Base-by-base conservation (phyloP, 176 grass and related monocot genomes). In the Triticum timopheevii region DNA sequence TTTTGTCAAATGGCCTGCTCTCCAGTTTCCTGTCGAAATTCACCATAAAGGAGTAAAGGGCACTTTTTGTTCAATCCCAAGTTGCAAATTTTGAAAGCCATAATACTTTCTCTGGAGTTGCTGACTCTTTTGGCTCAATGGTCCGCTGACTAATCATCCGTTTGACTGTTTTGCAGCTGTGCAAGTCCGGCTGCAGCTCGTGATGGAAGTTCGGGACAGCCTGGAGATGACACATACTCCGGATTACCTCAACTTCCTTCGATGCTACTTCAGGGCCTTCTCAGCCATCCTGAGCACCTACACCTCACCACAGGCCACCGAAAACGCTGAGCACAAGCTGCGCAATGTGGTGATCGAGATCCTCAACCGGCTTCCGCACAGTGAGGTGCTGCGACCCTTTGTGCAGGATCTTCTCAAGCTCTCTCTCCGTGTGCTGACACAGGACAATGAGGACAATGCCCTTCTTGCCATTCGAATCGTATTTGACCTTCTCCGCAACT, bases 321-420 rank as follows among this genome's bases (percentile, higher is more conserved):
- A 99, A 68, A 99, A 88, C 24, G 88, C 82, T 0, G 97, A 99
- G 78, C 97, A 99, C 90, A 99, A 96, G 90, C 87, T 99, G 68
- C 85, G 97, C 25, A 96, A 99, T 80, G 94, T 99, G 34, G 94
- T 99, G 12, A 95, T 99, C 15, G 94, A 96, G 83, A 99, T 99
- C 82, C 94, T 99, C 44, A 99, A 99, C 83, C 88, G 97, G 25
- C 97, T 99, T 47, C 97, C 97, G 13, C 97, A 96, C 92, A 96
- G 94, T 19, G 97, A 99, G 90, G 97, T 99, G 44, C 97, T 99
- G 63, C 94, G 97, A 3, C 97, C 97, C 13, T 96, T 99, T 80
- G 97, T 99, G 59, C 94, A 96, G 89, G 97, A 99, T 78, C 82
- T 99, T 56, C 92, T 99, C 83, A 99, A 99, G 90, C 89, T 99